Percentiles rank a stretch among this genome's conserved stretches.
phyloP scores from a whole-genome alignment of 345 rosid species.

The Eucalyptus erythrocorys region DNA sequence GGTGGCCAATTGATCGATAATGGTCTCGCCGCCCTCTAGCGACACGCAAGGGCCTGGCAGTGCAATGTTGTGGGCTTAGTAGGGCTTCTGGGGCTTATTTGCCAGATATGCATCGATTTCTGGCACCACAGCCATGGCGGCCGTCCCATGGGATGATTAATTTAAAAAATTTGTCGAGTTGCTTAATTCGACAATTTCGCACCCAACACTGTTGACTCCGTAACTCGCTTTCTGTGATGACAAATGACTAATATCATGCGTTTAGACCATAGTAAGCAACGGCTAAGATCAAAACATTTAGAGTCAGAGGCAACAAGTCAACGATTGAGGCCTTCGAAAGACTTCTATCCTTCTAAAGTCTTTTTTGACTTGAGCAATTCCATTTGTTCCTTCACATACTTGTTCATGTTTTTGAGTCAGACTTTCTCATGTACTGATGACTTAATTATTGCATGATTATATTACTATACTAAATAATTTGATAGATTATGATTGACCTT shows the following conservation, averaged over 20 bases:
- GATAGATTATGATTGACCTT: no score
- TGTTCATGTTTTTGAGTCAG: no score
- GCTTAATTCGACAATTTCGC: no score
- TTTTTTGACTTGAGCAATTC: background rate
- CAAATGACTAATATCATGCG: background rate
- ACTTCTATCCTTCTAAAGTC: background rate
- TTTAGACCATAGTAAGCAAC: background rate
- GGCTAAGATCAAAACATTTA: background rate
- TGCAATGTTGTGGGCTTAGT: rapidly evolving
- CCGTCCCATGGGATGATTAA: background rate
- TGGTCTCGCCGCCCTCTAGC: background rate
- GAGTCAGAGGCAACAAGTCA: background rate
- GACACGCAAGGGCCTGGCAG: background rate
- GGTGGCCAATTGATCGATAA: no score
- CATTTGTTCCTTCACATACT: background rate
- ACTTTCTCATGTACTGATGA: no score
- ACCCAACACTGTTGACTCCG: rapidly evolving
- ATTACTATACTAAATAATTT: no score
- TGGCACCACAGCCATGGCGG: background rate
- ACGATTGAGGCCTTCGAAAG: background rate
- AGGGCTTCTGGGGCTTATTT: background rate
- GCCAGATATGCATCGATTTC: background rate
- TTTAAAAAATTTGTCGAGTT: no score
- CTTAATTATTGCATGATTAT: no score
- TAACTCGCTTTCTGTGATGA: no score